phyloP scores from a whole-genome alignment of 2,329 filamentous ascomycete species.

The Dactylellina haptotyla region DNA sequence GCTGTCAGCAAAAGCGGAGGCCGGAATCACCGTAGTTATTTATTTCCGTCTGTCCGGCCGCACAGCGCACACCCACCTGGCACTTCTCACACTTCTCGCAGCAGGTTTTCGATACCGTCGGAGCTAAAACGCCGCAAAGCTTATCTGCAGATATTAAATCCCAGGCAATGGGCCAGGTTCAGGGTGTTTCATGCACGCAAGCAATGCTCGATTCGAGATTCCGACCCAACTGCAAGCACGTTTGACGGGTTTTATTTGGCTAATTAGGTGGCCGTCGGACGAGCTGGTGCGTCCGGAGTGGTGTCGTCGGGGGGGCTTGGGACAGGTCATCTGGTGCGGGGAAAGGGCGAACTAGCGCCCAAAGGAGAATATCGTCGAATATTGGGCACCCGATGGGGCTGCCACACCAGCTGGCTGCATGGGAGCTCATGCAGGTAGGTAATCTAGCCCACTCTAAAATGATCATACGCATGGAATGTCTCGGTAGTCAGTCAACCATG shows the following conservation, averaged over 20 bases:
- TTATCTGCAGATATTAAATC: slow-evolving; percentile 11
- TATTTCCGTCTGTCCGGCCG: slow-evolving; percentile 18
- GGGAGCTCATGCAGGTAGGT: background rate
- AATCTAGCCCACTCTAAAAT: no score
- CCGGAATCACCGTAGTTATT: background rate
- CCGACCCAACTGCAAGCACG: background rate
- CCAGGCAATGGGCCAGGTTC: background rate
- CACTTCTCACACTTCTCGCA: background rate
- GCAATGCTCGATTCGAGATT: background rate
- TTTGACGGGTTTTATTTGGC: background rate
- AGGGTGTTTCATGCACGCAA: background rate
- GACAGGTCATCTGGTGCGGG: slow-evolving; percentile 14
- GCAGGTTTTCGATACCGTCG: no score
- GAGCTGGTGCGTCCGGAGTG: background rate
- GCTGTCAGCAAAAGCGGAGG: background rate
- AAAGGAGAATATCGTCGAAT: background rate
- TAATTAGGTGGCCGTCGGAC: background rate
- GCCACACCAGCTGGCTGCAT: background rate
- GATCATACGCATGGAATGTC: no score
- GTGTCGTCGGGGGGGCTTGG: background rate
- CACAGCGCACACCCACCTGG: background rate
- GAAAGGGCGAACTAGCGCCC: slow-evolving; percentile 2
- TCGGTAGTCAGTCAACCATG: no score
- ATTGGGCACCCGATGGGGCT: background rate
- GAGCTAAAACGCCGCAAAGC: slow-evolving; percentile 6